Evolutionary conservation across 768 basidiomycete species (phyloP).

Genomic region (Mycena amicta): DNA sequence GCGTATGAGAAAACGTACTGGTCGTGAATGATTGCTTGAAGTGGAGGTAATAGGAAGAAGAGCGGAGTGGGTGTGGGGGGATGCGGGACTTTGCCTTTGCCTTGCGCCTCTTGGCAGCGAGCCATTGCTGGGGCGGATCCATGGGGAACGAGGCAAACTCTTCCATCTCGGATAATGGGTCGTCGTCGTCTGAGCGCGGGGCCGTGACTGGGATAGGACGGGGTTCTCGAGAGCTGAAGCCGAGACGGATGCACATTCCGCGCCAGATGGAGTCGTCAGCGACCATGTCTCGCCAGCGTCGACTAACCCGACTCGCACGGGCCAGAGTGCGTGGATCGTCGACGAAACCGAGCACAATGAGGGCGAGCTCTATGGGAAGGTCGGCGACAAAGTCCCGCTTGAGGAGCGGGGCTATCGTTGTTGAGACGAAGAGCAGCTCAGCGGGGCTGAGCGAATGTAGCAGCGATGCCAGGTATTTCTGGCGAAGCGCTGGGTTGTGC

Average conservation of each 20-base stretch:
- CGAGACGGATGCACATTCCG: slow-evolving; percentile 64
- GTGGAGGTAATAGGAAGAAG: slow-evolving; percentile 64
- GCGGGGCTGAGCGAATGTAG: slow-evolving; percentile 56
- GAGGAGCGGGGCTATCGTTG: slow-evolving; percentile 64
- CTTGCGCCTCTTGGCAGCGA: slow-evolving; percentile 32
- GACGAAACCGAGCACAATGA: slow-evolving; percentile 76
- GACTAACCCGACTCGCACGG: slow-evolving; percentile 69
- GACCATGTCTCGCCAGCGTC: slow-evolving; percentile 69
- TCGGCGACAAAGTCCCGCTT: slow-evolving; percentile 62
- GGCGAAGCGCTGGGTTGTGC: slow-evolving; percentile 44
- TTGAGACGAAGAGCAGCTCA: slow-evolving; percentile 69
- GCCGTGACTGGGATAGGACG: slow-evolving; percentile 5
- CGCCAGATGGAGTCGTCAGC: slow-evolving; percentile 83
- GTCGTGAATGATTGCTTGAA: slow-evolving; percentile 77
- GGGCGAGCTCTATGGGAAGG: slow-evolving; percentile 68
- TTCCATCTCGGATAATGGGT: slow-evolving; percentile 37
- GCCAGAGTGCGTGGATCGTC: slow-evolving; percentile 74
- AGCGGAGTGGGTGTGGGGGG: slow-evolving; percentile 1
- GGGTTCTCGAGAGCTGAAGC: slow-evolving; percentile 40
- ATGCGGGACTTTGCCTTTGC: slow-evolving; percentile 4
- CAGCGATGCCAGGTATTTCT: slow-evolving; percentile 53
- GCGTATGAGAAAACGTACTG: slow-evolving; percentile 44
- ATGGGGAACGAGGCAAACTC: slow-evolving; percentile 36
- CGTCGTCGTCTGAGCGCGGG: slow-evolving; percentile 30
- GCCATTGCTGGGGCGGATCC: slow-evolving; percentile 44